These are phyloP conservation scores for Pyronema domesticum DNA, from an alignment of 495 filamentous ascomycete genomes.

Conservation along the genomic window DNA sequence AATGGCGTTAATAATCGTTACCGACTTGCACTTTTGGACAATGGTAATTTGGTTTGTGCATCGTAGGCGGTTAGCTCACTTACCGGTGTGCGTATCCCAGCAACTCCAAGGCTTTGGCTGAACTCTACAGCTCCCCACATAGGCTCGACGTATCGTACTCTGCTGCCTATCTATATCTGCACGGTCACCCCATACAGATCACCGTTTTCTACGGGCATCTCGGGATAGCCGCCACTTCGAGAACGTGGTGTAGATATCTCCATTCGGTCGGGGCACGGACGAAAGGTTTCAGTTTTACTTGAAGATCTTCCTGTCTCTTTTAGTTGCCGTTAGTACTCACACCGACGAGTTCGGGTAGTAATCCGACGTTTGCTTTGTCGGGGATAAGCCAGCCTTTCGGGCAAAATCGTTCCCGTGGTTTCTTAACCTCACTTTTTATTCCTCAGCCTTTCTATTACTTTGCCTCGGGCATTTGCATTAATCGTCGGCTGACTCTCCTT, in stretches of 20 bases:
- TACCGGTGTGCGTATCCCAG: too few species aligned
- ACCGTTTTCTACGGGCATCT: background rate
- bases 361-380: background rate
- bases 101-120: too few species aligned
- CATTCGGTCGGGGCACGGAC: background rate
- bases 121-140: too few species aligned
- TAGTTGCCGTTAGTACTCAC: too few species aligned
- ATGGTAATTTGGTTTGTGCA: too few species aligned
- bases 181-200: too few species aligned
- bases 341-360: background rate
- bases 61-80: too few species aligned
- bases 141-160: too few species aligned
- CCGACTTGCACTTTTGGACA: too few species aligned
- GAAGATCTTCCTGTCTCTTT: background rate
- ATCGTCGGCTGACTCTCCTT: constrained; percentile 1
- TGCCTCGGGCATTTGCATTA: background rate
- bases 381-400: background rate
- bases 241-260: background rate
- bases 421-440: background rate
- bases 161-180: too few species aligned
- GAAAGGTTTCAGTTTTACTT: background rate
- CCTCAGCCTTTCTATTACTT: constrained; percentile 1
- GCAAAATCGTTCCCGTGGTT: background rate
- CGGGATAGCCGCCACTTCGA: background rate
- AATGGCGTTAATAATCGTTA: too few species aligned